phyloP scores from a whole-genome alignment of 2,329 filamentous ascomycete genomes.

The Colletotrichum salicis region DNA sequence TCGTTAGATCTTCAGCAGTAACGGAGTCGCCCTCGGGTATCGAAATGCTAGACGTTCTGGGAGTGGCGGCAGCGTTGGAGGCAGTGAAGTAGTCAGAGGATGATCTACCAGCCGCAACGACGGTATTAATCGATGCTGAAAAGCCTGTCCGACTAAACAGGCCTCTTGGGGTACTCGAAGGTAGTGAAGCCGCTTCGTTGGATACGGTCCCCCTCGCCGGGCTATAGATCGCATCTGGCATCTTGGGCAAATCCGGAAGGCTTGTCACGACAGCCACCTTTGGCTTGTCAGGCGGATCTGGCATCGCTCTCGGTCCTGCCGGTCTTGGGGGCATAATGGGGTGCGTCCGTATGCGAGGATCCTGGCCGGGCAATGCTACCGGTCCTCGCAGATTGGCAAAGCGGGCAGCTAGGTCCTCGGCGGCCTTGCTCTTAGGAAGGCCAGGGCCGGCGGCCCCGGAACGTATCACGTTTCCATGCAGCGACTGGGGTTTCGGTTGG shows the following conservation, averaged over 20 bases:
- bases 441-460: slow-evolving; percentile 44
- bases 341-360: slow-evolving; percentile 64
- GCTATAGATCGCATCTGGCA: slow-evolving; percentile 81
- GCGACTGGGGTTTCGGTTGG: slow-evolving; percentile 74
- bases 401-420: slow-evolving; percentile 64
- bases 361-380: slow-evolving; percentile 55
- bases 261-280: slow-evolving; percentile 61
- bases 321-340: slow-evolving; percentile 52
- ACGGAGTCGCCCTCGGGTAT: slow-evolving; percentile 68
- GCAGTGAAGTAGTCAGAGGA: slow-evolving; percentile 47
- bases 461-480: slow-evolving; percentile 70
- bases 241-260: slow-evolving; percentile 71
- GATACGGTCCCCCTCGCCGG: slow-evolving; percentile 79
- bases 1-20: slow-evolving; percentile 75
- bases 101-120: slow-evolving; percentile 36
- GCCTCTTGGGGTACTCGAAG: slow-evolving; percentile 71
- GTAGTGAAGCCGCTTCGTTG: slow-evolving; percentile 71
- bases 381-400: slow-evolving; percentile 67
- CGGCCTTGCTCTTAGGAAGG: slow-evolving; percentile 43
- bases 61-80: slow-evolving; percentile 41
- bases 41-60: slow-evolving; percentile 42
- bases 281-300: slow-evolving; percentile 50
- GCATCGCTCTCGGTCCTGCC: slow-evolving; percentile 65
- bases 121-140: slow-evolving; percentile 39
- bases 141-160: slow-evolving; percentile 65